A percentile compares a stretch with the other conserved stretches of the same genome.
phyloP scores from a whole-genome alignment of 2,329 filamentous ascomycete species.

The Exserohilum rostratum region DNA sequence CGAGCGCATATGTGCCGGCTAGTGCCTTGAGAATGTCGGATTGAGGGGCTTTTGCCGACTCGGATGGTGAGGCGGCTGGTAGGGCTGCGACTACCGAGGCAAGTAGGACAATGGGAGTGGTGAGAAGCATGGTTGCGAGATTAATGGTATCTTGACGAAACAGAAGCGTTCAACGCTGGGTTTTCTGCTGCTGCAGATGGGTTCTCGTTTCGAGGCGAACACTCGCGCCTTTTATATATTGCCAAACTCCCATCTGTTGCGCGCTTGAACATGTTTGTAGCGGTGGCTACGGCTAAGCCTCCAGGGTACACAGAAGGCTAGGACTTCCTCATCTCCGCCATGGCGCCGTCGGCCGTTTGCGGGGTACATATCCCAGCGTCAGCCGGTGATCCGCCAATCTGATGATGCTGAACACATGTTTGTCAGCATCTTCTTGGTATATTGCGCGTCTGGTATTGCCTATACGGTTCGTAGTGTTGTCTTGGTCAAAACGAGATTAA shows the following conservation, averaged over 20 bases:
- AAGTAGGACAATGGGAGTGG: background rate
- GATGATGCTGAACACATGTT: background rate
- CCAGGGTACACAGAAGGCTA: background rate
- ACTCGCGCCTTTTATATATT: background rate
- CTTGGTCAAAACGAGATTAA: too few relatives aligned
- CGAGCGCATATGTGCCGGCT: slow-evolving; percentile 31
- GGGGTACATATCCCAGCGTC: slow-evolving; percentile 1
- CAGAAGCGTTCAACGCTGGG: background rate
- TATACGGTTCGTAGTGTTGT: too few relatives aligned
- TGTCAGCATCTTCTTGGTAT: background rate
- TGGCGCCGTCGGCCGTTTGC: slow-evolving; percentile 13
- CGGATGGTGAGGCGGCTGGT: background rate
- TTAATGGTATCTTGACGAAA: background rate
- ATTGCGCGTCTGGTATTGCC: background rate
- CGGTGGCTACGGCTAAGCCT: background rate
- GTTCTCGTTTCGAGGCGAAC: background rate
- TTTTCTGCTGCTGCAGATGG: background rate
- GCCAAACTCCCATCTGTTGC: background rate
- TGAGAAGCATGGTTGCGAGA: background rate
- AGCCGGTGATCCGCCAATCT: background rate
- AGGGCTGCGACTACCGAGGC: slow-evolving; percentile 11
- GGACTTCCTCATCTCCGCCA: slow-evolving; percentile 8
- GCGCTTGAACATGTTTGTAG: background rate
- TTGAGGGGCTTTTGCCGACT: background rate
- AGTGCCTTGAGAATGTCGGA: slow-evolving; percentile 24